These are phyloP conservation scores for Eimeria maxima DNA, from an alignment of 169 alveolate species.

Conservation along the genomic window DNA sequence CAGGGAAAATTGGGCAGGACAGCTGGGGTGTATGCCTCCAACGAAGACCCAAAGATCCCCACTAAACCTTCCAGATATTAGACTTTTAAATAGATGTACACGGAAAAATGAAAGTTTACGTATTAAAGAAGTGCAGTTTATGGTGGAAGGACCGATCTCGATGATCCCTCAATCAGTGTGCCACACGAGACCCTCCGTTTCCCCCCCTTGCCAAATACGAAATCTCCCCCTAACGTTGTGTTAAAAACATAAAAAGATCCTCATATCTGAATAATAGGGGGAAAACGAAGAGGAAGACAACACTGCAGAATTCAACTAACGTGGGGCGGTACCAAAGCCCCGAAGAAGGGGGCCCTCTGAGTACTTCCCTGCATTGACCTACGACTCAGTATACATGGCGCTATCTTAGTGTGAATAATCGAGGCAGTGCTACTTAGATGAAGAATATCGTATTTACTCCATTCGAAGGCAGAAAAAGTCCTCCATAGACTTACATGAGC, in stretches of 20 bases:
- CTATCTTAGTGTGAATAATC: background rate
- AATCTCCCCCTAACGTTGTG: background rate
- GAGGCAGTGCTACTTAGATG: background rate
- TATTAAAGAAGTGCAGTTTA: background rate
- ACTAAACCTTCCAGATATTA: background rate
- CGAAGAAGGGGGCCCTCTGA: background rate
- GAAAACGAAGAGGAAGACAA: background rate
- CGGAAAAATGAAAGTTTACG: background rate
- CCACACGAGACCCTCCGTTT: background rate
- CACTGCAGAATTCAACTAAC: background rate
- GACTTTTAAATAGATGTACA: background rate
- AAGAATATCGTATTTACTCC: background rate
- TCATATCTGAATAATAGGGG: background rate
- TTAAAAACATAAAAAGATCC: too few relatives aligned
- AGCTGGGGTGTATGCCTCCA: background rate
- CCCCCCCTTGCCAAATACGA: background rate
- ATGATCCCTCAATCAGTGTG: background rate
- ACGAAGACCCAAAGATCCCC: background rate
- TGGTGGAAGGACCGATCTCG: background rate
- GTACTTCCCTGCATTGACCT: background rate
- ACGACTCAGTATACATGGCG: background rate
- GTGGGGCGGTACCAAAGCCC: conserved; percentile 15
- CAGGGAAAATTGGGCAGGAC: background rate
- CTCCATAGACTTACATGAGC: background rate
- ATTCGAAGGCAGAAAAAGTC: background rate